A percentile compares a stretch with the other conserved stretches of the same genome.
Evolutionary conservation across 257 asterid genomes (phyloP).

Genomic region (Gynochthodes officinalis): DNA sequence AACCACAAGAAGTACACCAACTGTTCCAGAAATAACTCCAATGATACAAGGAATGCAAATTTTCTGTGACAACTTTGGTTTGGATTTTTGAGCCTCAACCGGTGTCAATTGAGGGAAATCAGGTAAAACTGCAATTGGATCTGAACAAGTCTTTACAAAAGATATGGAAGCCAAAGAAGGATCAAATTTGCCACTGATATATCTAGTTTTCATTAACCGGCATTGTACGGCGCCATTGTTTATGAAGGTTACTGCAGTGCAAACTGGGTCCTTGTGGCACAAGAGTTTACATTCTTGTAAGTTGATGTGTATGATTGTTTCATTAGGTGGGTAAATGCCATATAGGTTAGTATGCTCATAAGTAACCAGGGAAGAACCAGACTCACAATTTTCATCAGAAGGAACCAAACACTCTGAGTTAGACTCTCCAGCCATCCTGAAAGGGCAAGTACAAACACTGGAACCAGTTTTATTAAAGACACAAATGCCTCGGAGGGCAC

Average conservation of each 20-base stretch:
- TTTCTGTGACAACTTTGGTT: slow-evolving; percentile 6
- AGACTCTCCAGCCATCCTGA: slow-evolving; percentile 20
- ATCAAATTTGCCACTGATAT: slow-evolving; percentile 36
- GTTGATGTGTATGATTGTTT: slow-evolving; percentile 23
- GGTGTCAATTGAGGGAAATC: slow-evolving; percentile 8
- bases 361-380: slow-evolving; percentile 29
- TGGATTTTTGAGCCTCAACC: not conserved
- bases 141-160: slow-evolving; percentile 34
- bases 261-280: slow-evolving; percentile 35
- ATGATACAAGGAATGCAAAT: slow-evolving; percentile 33
- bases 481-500: slow-evolving; percentile 36
- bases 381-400: slow-evolving; percentile 23
- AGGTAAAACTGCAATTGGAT: slow-evolving; percentile 37
- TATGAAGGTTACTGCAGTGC: slow-evolving; percentile 39
- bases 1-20: slow-evolving; percentile 21
- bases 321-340: slow-evolving; percentile 40
- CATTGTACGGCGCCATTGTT: slow-evolving; percentile 35
- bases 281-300: slow-evolving; percentile 24
- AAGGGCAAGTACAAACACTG: slow-evolving; percentile 36
- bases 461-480: slow-evolving; percentile 27
- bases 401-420: slow-evolving; percentile 37
- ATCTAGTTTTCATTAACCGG: slow-evolving; percentile 29
- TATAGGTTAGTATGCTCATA: slow-evolving; percentile 33
- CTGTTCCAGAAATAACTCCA: slow-evolving; percentile 26
- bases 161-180: slow-evolving; percentile 33